Evolutionary conservation across 257 asterid genomes (phyloP), one percentile per base, ranked within the genome.

Genomic region (Ballota nigra): DNA sequence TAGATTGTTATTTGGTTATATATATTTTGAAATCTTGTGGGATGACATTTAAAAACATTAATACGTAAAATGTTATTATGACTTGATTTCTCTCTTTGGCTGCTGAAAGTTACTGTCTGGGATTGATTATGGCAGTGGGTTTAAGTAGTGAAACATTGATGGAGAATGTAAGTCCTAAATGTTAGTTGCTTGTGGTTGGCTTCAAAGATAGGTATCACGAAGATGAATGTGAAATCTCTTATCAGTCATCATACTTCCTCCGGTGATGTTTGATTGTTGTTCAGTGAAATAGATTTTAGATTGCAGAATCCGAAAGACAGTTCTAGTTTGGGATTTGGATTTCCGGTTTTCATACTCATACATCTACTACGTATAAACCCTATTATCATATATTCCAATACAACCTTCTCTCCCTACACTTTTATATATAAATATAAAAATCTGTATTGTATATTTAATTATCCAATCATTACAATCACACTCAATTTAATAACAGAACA

Each of bases 131-230:
- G 53, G 20, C 31, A 40, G 18, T 41, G 16, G 26, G 20, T 10
- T 60, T 13, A 45, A 16, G 15, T 8, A 15, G 61, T 23, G 22
- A 4, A 12, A 56, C 16, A 11, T 7, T 29, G 33, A 33, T 34
- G 65, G 71, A 71, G 38, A 71, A 71, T 18, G 34, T 36, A 61
- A 70, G 9, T 31, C 10, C 70, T 59, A 13, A 57, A 11, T 16
- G 20, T 10, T 15, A 31, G 15, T 62, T 72, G 15, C 63, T 62
- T 47, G 6, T 72, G 2, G 13, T 49, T 41, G 31, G 8, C 28
- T 8, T 52, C 15, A 19, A 26, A 60, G 52, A 47, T 13, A 31
- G 26, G 60, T 41, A 5, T 28, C 4, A 31, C 19, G 40, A 28
- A 28, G 28, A 23, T 56, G 16, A 53, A 20, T 19, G 5, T 22